Evolutionary conservation across 805 yeast genomes (phyloP), one percentile per base, ranked within the genome.

Genomic region (Kregervanrija pseudodelftensis): DNA sequence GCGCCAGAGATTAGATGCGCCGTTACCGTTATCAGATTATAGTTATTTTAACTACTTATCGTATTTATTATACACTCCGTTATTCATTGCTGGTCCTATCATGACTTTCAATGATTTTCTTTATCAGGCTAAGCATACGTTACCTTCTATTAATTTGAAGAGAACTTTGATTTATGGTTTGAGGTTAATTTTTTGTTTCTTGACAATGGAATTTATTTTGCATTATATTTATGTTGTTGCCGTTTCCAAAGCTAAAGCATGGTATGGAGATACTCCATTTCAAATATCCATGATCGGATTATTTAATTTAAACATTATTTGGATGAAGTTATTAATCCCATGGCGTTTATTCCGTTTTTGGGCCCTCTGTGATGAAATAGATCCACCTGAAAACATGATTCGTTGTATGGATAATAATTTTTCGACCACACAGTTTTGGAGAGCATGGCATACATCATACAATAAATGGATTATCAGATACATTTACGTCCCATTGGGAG

Each of bases 321-420:
- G 98, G 98, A 72, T 93, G 52, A 93, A 93, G 61, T 65, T 93
- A 35, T 73, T 93, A 45, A 83, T 93, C 43, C 99, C 99, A 5
- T 93, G 99, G 99, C 74, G 99, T 59, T 67, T 91, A 40, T 93
- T 93, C 67, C 71, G 99, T 50, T 71, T 91, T 52, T 93, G 99
- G 99, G 76, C 93, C 8, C 66, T 93, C 46, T 53, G 86, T n/a
- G 99, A 93, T 63, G 86, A 85, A 0, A 87, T 91, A 42, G 98
- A 93, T 58, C 86, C 98, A 0, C 98, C 99, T 2, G 99, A 93
- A 60, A 93, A 93, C 58, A 93, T 93, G 98, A 80, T 93, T 45
- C 72, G 99, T 47, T 90, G 98, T 60, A 87, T 93, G 79, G 85
- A 88, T 61, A 88, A 93, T 64, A 93, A 93, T 65, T 93, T 82